Conservation (phyloP, 495 filamentous ascomycete genomes). For the Penicillium tannophilum region DNA sequence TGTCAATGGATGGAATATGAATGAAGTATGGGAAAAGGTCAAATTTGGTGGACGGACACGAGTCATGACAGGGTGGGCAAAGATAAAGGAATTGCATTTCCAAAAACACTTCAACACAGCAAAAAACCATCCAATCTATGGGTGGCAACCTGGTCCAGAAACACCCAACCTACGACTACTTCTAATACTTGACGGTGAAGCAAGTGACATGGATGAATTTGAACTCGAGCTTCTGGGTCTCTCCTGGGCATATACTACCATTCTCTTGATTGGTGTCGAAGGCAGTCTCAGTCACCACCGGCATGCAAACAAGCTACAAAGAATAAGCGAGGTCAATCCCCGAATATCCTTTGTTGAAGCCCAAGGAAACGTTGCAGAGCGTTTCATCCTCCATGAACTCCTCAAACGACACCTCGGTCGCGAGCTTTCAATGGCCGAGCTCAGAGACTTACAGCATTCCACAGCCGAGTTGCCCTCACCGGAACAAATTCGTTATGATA, state of each 20-base stretch:
- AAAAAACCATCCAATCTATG: conserved; percentile 47
- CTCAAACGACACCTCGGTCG: conserved; percentile 50
- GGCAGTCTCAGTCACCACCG: conserved; percentile 51
- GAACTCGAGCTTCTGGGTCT: conserved; percentile 48
- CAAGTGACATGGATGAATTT: conserved; percentile 53
- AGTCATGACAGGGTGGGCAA: conserved; percentile 53
- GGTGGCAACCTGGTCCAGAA: conserved; percentile 49
- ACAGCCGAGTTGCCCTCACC: conserved; percentile 2
- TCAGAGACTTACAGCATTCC: conserved; percentile 13
- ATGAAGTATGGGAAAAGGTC: conserved; percentile 38
- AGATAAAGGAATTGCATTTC: conserved; percentile 49
- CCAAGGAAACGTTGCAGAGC: conserved; percentile 48
- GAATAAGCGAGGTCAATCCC: conserved; percentile 49
- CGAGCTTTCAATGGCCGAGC: conserved; percentile 44
- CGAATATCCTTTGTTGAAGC: conserved; percentile 52
- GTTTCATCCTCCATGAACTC: conserved; percentile 49
- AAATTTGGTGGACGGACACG: conserved; percentile 40
- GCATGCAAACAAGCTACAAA: conserved; percentile 47
- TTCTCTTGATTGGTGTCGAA: conserved; percentile 52
- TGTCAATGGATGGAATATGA: conserved; percentile 39
- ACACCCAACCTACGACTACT: conserved; percentile 48
- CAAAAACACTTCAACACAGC: conserved; percentile 48
- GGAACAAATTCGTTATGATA: background rate
- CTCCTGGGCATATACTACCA: conserved; percentile 50
- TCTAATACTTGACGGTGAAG: conserved; percentile 48